Conservation (phyloP, 2,329 filamentous ascomycete genomes). For the Cercospora berteroae region DNA sequence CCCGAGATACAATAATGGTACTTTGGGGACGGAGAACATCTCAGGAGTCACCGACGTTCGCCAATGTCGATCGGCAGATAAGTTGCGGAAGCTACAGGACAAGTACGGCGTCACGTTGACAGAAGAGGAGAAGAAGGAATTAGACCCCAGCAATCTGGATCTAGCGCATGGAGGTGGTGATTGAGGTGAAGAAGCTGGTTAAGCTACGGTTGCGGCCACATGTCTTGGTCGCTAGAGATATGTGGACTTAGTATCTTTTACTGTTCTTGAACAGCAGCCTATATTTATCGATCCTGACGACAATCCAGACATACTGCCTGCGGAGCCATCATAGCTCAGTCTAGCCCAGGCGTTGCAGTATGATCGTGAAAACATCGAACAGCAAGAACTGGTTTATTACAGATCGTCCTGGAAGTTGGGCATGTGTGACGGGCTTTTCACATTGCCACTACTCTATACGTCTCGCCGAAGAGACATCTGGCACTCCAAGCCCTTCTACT, state of each 20-base stretch:
- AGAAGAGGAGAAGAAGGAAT: background rate
- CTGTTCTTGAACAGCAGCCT: background rate
- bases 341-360: background rate
- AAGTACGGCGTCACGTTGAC: slow-evolving; percentile 1
- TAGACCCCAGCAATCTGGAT: background rate
- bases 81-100: slow-evolving; percentile 12
- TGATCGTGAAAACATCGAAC: background rate
- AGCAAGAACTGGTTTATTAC: background rate
- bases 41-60: slow-evolving; percentile 16
- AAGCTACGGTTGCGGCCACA: background rate
- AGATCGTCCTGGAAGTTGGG: background rate
- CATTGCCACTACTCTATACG: background rate
- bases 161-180: background rate
- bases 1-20: slow-evolving; percentile 16
- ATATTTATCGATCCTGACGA: background rate
- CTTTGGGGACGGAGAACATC: slow-evolving; percentile 4
- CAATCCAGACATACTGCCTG: background rate
- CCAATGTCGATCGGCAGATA: slow-evolving; percentile 17
- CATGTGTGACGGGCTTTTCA: background rate
- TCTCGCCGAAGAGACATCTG: background rate
- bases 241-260: background rate
- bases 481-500: slow-evolving; percentile 6
- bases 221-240: background rate
- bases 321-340: background rate
- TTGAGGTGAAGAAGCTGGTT: background rate